phyloP scores from a whole-genome alignment of 495 filamentous ascomycete genomes.

The Neurospora sp. region DNA sequence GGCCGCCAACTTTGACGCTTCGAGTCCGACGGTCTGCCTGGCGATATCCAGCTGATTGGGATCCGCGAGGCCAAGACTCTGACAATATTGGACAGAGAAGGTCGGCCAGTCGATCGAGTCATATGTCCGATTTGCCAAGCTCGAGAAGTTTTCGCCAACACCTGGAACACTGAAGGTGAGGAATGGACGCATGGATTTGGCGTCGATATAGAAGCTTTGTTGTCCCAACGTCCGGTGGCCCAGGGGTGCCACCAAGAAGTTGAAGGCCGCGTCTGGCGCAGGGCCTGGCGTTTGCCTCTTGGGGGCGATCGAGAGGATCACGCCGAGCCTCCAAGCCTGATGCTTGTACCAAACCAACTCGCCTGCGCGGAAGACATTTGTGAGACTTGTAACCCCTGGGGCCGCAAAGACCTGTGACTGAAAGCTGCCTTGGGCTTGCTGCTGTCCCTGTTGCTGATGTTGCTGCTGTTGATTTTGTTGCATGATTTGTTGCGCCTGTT shows the following conservation, averaged over 20 bases:
- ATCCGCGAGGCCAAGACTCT: conserved; percentile 6
- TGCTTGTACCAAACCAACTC: conserved; percentile 36
- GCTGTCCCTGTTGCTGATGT: conserved; percentile 3
- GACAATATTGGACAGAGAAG: conserved; percentile 6
- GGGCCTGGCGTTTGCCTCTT: background rate
- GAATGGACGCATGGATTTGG: conserved; percentile 34
- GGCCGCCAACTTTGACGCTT: conserved; percentile 37
- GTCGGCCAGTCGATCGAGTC: conserved; percentile 21
- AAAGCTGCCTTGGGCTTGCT: background rate
- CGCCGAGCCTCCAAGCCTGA: conserved; percentile 28
- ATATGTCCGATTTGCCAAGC: conserved; percentile 16
- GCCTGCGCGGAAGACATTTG: conserved; percentile 29
- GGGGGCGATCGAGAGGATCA: conserved; percentile 19
- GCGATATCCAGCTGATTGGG: conserved; percentile 4
- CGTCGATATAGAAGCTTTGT: conserved; percentile 16
- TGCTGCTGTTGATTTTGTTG: background rate
- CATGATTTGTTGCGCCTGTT: background rate
- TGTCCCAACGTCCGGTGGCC: conserved; percentile 16
- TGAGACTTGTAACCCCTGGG: conserved; percentile 15
- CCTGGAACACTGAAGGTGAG: conserved; percentile 35
- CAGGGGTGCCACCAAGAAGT: conserved; percentile 18
- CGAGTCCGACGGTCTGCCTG: conserved; percentile 25
- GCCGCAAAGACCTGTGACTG: background rate
- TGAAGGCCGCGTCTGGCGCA: conserved; percentile 10
- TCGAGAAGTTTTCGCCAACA: conserved; percentile 6